Evolutionary conservation across 169 alveolate species (phyloP).

Genomic region (Theileria annulata): DNA sequence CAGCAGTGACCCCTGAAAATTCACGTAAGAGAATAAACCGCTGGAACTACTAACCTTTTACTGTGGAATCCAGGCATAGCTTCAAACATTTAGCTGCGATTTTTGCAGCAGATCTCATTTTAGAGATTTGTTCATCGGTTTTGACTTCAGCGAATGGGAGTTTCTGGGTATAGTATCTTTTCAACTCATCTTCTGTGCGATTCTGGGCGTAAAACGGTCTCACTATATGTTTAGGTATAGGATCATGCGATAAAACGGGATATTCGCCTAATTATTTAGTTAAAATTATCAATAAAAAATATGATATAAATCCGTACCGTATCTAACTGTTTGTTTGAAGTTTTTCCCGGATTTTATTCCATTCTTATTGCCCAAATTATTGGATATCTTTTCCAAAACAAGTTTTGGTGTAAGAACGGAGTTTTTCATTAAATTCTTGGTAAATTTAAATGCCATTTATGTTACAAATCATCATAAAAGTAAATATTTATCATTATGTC

Average conservation of each 20-base stretch:
- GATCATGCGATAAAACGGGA: constrained; percentile 52
- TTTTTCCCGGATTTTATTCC: not conserved
- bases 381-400: constrained; percentile 29
- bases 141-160: constrained; percentile 70
- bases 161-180: constrained; percentile 28
- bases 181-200: constrained; percentile 32
- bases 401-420: constrained; percentile 56
- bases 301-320: constrained; percentile 22
- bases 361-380: not conserved
- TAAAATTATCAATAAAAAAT: not conserved
- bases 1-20: constrained; percentile 82
- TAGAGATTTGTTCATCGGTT: constrained; percentile 42
- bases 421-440: not conserved
- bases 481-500: not conserved
- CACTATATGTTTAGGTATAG: constrained; percentile 68
- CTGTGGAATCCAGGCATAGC: constrained; percentile 70
- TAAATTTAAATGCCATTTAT: not conserved
- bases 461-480: not conserved
- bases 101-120: constrained; percentile 72
- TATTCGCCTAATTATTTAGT: constrained; percentile 58
- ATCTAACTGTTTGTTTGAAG: constrained; percentile 29
- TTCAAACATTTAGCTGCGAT: constrained; percentile 73
- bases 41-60: constrained; percentile 13
- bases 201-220: constrained; percentile 67
- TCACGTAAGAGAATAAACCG: not conserved